Conservation (phyloP, 495 filamentous ascomycete genomes). For the Talaromyces trachyspermus region DNA sequence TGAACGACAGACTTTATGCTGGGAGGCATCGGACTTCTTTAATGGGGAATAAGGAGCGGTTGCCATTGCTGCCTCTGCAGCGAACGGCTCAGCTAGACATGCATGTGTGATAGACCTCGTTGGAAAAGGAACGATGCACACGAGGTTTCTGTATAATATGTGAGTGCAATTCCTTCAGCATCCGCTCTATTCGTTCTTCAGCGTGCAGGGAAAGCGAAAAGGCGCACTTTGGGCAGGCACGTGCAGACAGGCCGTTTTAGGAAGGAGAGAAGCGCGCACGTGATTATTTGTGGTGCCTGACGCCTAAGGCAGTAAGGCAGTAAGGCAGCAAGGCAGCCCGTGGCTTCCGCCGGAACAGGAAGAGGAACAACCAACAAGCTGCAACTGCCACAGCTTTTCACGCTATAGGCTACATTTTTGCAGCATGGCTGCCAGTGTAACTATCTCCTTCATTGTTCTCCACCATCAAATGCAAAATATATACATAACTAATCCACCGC, state of each 20-base stretch:
- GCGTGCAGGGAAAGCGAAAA: neutral
- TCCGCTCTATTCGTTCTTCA: too few relatives aligned
- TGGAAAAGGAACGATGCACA: neutral
- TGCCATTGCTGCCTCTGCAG: constrained; percentile 1
- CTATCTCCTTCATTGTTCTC: constrained; percentile 12
- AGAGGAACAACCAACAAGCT: too few relatives aligned
- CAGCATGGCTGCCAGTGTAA: constrained; percentile 50
- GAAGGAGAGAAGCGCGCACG: constrained; percentile 6
- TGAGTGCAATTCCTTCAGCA: too few relatives aligned
- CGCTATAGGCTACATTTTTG: too few relatives aligned
- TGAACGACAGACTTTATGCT: neutral
- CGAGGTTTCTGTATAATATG: neutral
- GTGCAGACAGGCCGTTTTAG: too few relatives aligned
- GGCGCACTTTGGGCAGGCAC: too few relatives aligned
- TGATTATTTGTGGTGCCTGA: neutral
- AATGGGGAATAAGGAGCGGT: constrained; percentile 1
- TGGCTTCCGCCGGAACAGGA: too few relatives aligned
- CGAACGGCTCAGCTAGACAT: neutral
- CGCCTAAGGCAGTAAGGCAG: neutral
- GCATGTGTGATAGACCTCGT: neutral
- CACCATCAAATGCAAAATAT: too few relatives aligned
- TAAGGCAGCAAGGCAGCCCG: too few relatives aligned
- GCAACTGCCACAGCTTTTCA: too few relatives aligned
- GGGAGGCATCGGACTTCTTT: neutral
- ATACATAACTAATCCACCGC: neutral